Base-by-base conservation (phyloP, 2,329 filamentous ascomycete species). In the Grosmannia clavigera region DNA sequence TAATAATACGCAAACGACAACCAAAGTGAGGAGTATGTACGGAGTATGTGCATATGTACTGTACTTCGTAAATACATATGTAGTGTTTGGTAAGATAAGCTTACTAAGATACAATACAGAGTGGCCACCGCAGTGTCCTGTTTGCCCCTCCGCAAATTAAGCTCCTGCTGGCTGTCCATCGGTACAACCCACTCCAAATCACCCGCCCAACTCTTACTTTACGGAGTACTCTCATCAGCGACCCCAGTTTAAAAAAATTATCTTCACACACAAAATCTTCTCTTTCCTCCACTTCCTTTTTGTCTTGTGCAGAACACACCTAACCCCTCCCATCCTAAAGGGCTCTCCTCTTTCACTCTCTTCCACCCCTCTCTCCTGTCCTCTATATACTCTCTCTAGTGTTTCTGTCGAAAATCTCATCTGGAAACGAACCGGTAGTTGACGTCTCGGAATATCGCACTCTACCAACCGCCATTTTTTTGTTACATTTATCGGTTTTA, bases 211-310 rank as follows among this genome's bases (percentile, higher is more conserved):
- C 40, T 25, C 22, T 48, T 38, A 29, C 57, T 59, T 22, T 22
- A 22, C 22, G 22, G 22, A 22, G 22, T 22, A 22, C 22, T 22
- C 54, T 63, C 53, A 65, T 53, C 59, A 59, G 57, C 56, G 63
- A 60, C 62, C 63, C 62, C 53, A 40, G 38, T 57, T 46, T 59
- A 63, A 60, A 63, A 68, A 67, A 67, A 68, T 67, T 66, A 60
- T 63, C 58, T 62, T 62, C 65, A 63, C 65, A 66, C 66, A 67
- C 64, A 66, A 62, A 61, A 52, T 58, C 56, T 25, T 55, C 61
- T 57, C 59, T 60, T 61, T 53, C 48, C 43, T 62, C 58, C 35
- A 33, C 56, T 61, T 56, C 40, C 58, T 53, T 38, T 43, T 59
- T 55, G 53, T 38, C 53, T 51, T 55, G 58, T n/a, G 58, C 50